phyloP scores from a whole-genome alignment of 805 yeast species.

The Dipodascus albidus region DNA sequence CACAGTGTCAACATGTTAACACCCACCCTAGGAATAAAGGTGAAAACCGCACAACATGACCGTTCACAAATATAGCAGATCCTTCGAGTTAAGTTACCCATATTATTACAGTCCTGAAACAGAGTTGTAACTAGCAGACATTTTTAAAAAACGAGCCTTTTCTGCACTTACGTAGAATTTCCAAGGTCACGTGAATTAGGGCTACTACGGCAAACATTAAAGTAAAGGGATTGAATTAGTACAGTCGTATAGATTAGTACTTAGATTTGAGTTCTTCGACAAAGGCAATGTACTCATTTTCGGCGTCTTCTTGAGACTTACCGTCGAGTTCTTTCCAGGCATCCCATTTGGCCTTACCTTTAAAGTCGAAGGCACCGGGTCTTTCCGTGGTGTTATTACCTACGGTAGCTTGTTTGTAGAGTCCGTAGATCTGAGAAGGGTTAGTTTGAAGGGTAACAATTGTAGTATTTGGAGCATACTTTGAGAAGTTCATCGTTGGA shows the following conservation, averaged over 20 bases:
- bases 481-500: conserved; percentile 74
- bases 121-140: background rate
- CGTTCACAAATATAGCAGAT: conserved; percentile 11
- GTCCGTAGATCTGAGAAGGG: conserved; percentile 55
- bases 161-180: no score
- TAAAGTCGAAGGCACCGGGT: conserved; percentile 88
- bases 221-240: background rate
- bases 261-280: conserved; percentile 21
- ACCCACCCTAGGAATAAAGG: conserved; percentile 24
- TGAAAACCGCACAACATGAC: conserved; percentile 15
- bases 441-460: background rate
- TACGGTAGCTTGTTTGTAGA: conserved; percentile 93
- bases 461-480: conserved; percentile 20
- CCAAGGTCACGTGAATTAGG: background rate
- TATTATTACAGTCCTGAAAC: no score
- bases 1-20: conserved; percentile 21
- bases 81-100: background rate
- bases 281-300: conserved; percentile 41
- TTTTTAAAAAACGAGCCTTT: no score
- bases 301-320: conserved; percentile 80
- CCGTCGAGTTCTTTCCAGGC: conserved; percentile 90
- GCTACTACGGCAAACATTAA: no score
- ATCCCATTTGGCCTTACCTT: conserved; percentile 97
- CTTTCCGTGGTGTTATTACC: conserved; percentile 84
- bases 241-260: background rate